Conservation (phyloP, 805 yeast genomes). For the Debaryomyces castellii region DNA sequence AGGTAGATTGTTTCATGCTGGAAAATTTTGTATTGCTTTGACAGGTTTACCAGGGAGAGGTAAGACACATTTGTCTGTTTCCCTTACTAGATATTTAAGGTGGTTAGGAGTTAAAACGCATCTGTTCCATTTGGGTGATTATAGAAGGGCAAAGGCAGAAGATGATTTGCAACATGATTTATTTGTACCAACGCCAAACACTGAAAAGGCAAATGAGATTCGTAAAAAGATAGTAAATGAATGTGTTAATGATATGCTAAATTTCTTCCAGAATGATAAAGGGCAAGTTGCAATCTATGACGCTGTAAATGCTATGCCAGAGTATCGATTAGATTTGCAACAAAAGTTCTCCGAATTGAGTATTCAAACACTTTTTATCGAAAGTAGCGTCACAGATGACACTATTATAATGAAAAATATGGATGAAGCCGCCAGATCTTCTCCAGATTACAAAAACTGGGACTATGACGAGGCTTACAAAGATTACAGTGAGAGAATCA, state of each 20-base stretch:
- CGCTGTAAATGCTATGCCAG: constrained; percentile 83
- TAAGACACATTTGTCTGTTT: constrained; percentile 88
- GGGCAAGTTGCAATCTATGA: constrained; percentile 97
- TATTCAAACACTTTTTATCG: constrained; percentile 83
- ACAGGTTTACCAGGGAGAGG: constrained; percentile 97
- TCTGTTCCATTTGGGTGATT: constrained; percentile 89
- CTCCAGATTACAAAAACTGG: constrained; percentile 86
- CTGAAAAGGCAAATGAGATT: constrained; percentile 43
- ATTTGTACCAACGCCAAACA: constrained; percentile 54
- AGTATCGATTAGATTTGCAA: constrained; percentile 61
- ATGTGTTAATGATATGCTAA: constrained; percentile 67
- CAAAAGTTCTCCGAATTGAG: constrained; percentile 53
- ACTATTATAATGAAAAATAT: constrained; percentile 71
- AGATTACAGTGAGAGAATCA: constrained; percentile 75
- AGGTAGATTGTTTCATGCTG: constrained; percentile 93
- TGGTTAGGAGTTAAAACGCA: constrained; percentile 96
- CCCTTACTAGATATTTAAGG: constrained; percentile 85
- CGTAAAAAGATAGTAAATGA: constrained; percentile 59
- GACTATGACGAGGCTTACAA: constrained; percentile 68
- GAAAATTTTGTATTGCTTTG: constrained; percentile 82
- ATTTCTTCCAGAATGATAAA: constrained; percentile 68
- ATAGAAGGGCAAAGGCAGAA: constrained; percentile 59
- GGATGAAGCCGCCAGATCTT: constrained; percentile 71
- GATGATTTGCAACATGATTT: constrained; percentile 62
- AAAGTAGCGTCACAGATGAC: constrained; percentile 77